A percentile compares a stretch with the other conserved stretches of the same genome.
phyloP scores from a whole-genome alignment of 75 land plant genomes.

The Sequoiadendron giganteum region DNA sequence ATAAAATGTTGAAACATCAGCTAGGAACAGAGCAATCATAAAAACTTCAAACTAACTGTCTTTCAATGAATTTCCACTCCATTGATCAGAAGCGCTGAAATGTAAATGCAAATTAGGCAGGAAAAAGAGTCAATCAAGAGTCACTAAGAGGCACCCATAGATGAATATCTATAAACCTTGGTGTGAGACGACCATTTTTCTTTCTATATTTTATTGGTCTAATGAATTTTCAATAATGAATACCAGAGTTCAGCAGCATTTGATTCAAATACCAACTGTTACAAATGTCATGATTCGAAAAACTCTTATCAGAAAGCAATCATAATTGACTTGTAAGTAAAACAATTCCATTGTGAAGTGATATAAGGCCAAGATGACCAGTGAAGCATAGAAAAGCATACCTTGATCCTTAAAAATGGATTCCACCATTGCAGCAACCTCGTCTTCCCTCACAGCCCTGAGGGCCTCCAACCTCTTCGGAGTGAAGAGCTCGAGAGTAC shows the following conservation, averaged over 20 bases:
- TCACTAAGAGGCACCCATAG: neutral
- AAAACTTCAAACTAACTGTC: neutral
- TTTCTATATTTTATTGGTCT: neutral
- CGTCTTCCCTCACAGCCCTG: slow-evolving; percentile 78
- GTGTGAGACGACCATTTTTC: neutral
- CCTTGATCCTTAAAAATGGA: slow-evolving; percentile 53
- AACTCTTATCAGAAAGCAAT: too few relatives aligned
- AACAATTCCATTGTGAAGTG: too few relatives aligned
- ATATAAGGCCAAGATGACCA: too few relatives aligned
- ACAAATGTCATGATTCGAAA: too few relatives aligned
- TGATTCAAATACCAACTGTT: too few relatives aligned
- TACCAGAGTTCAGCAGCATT: too few relatives aligned
- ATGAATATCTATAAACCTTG: neutral
- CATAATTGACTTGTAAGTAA: too few relatives aligned
- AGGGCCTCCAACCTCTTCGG: slow-evolving; percentile 77
- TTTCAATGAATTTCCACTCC: neutral
- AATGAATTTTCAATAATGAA: too few relatives aligned
- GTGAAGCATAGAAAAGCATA: slow-evolving; percentile 4
- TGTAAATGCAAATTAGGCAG: neutral
- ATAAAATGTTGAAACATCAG: too few relatives aligned
- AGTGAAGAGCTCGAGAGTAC: slow-evolving; percentile 90
- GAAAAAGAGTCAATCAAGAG: neutral
- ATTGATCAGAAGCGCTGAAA: neutral
- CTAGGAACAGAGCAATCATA: too few relatives aligned
- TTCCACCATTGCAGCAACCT: slow-evolving; percentile 85